Evolutionary conservation across 2,329 filamentous ascomycete genomes (phyloP).

Genomic region (Colletotrichum lupini): DNA sequence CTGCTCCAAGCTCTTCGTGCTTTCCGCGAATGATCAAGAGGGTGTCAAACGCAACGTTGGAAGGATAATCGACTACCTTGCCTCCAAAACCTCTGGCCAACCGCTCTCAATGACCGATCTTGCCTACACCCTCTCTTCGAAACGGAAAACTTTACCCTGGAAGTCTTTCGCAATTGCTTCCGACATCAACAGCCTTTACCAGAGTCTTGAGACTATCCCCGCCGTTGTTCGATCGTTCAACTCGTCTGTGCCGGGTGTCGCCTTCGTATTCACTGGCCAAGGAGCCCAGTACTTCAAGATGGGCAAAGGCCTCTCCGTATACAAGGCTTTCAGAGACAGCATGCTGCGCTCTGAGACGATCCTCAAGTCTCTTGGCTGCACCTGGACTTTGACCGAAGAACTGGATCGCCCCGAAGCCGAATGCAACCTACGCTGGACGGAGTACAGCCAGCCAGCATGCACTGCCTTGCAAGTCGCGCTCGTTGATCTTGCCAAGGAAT

Average conservation of each 20-base stretch:
- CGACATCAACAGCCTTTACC: slow-evolving; percentile 42
- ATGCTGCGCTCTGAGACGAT: slow-evolving; percentile 23
- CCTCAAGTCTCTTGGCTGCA: slow-evolving; percentile 38
- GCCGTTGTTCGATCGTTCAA: slow-evolving; percentile 40
- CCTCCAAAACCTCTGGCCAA: slow-evolving; percentile 51
- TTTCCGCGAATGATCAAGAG: slow-evolving; percentile 51
- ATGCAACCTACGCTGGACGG: slow-evolving; percentile 40
- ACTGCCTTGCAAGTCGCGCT: slow-evolving; percentile 57
- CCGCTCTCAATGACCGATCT: slow-evolving; percentile 49
- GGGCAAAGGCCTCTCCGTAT: slow-evolving; percentile 53
- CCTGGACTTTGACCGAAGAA: slow-evolving; percentile 39
- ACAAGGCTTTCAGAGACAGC: slow-evolving; percentile 54
- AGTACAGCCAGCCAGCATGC: slow-evolving; percentile 51
- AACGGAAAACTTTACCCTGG: slow-evolving; percentile 57
- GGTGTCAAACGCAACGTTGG: slow-evolving; percentile 49
- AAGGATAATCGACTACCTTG: slow-evolving; percentile 50
- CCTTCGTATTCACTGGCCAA: slow-evolving; percentile 57
- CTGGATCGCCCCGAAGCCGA: slow-evolving; percentile 39
- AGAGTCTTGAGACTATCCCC: slow-evolving; percentile 39
- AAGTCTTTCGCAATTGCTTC: slow-evolving; percentile 51
- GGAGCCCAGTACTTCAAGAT: slow-evolving; percentile 56
- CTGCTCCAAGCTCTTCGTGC: slow-evolving; percentile 51
- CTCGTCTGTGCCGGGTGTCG: slow-evolving; percentile 45
- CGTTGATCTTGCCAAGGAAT: slow-evolving; percentile 46
- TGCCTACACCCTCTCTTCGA: slow-evolving; percentile 57